Percentiles rank a stretch among this genome's conserved stretches.
Evolutionary conservation across 169 alveolate genomes (phyloP).

Genomic region (Plasmodium cynomolgi): DNA sequence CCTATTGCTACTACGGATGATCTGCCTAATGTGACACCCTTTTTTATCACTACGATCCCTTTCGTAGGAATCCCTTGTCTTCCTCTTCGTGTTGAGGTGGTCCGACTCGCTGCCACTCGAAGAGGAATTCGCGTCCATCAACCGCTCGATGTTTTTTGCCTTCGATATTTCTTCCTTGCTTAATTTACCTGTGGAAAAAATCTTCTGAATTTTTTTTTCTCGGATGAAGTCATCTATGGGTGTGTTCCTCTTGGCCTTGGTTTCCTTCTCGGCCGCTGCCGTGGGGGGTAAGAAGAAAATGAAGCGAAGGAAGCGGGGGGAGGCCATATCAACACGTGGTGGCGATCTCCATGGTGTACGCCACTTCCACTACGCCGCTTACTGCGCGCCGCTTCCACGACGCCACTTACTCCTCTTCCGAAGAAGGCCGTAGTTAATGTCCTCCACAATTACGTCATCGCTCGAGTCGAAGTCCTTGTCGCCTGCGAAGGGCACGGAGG

Average conservation of each 20-base stretch:
- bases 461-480: constrained; percentile 72
- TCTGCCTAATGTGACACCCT: constrained; percentile 24
- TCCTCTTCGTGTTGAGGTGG: not conserved
- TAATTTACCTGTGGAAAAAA: constrained; percentile 11
- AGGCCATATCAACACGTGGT: not conserved
- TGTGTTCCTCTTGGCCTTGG: constrained; percentile 9
- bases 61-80: constrained; percentile 53
- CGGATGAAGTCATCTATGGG: constrained; percentile 32
- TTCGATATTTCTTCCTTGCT: constrained; percentile 61
- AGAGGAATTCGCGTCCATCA: constrained; percentile 44
- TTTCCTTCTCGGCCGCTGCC: constrained; percentile 24
- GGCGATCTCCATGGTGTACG: not conserved
- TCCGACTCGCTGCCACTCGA: constrained; percentile 45
- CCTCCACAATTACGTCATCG: constrained; percentile 61
- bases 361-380: not conserved
- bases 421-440: constrained; percentile 3
- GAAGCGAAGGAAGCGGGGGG: not conserved
- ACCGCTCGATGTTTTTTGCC: constrained; percentile 38
- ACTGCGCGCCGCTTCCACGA: not conserved
- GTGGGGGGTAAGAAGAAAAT: not conserved
- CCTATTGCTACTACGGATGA: not conserved
- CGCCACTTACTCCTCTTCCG: constrained; percentile 31
- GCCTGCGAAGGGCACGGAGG: not conserved
- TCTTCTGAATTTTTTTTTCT: constrained; percentile 56
- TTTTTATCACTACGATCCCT: not conserved